These are phyloP conservation scores for Microsporum audouinii DNA, from an alignment of 2,329 filamentous ascomycete species.

Conservation along the genomic window DNA sequence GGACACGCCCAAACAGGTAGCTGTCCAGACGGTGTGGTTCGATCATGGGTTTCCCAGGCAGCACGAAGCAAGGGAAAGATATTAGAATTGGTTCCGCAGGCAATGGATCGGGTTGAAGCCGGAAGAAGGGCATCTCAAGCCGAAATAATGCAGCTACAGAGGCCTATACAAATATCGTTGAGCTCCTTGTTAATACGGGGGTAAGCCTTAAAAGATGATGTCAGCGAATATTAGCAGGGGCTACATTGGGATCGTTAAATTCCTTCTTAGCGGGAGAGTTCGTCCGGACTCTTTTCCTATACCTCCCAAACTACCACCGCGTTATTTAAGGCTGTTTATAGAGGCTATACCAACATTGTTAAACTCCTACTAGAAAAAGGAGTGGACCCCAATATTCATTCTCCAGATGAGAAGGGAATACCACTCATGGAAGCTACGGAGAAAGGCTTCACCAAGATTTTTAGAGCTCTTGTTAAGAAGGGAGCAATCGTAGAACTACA, in stretches of 20 bases:
- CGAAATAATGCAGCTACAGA: background rate
- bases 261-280: background rate
- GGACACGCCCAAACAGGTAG: background rate
- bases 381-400: background rate
- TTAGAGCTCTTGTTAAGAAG: background rate
- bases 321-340: background rate
- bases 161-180: background rate
- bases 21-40: background rate
- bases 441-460: background rate
- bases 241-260: background rate
- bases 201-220: background rate
- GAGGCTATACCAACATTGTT: background rate
- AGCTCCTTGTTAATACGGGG: background rate
- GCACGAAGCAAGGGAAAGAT: background rate
- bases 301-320: background rate
- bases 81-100: background rate
- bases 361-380: background rate
- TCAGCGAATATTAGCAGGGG: background rate
- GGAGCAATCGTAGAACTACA: background rate
- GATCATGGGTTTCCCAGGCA: background rate
- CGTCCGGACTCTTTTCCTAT: background rate
- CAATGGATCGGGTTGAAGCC: background rate
- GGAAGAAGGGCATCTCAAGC: background rate
- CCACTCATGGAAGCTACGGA: background rate
- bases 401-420: background rate